A percentile compares a stretch with the other conserved stretches of the same genome.
Evolutionary conservation across 73 alveolate species (phyloP).

Genomic region (Paramecium bursaria): DNA sequence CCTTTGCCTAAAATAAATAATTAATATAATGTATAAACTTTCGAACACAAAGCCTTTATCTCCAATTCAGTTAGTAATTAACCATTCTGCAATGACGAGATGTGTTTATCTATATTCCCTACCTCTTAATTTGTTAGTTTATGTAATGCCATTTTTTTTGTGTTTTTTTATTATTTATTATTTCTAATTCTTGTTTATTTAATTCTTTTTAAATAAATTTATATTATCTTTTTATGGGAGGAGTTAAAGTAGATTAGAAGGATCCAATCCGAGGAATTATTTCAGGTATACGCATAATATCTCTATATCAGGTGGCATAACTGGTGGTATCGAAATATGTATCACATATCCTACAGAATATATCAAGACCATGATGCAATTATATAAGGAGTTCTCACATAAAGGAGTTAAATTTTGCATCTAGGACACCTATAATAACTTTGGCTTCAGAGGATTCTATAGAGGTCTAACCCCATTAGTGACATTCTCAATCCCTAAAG

Average conservation of each 20-base stretch:
- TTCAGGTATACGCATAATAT: not conserved
- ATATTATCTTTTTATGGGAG: constrained; percentile 15
- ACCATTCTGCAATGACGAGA: constrained; percentile 58
- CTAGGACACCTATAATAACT: constrained; percentile 72
- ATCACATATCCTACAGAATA: constrained; percentile 94
- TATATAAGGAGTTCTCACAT: constrained; percentile 84
- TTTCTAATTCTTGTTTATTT: not conserved
- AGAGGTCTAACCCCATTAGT: constrained; percentile 89
- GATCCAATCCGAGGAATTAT: constrained; percentile 57
- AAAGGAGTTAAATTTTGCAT: constrained; percentile 80
- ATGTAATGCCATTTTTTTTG: constrained; percentile 55
- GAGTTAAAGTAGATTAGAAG: constrained; percentile 57
- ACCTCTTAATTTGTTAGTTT: constrained; percentile 41
- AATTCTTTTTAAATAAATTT: not conserved
- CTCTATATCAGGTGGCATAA: constrained; percentile 81
- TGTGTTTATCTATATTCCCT: constrained; percentile 49
- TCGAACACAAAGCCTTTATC: constrained; percentile 80
- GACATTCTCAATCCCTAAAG: constrained; percentile 91
- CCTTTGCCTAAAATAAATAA: constrained; percentile 83
- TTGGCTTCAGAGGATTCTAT: constrained; percentile 86
- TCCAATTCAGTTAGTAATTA: constrained; percentile 80
- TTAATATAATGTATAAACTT: constrained; percentile 14
- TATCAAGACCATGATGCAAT: constrained; percentile 92
- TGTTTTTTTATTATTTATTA: constrained; percentile 18
- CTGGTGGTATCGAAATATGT: constrained; percentile 94